A percentile compares a stretch with the other conserved stretches of the same genome.
phyloP scores from a whole-genome alignment of 2,329 filamentous ascomycete genomes.

The Alternaria triticina region DNA sequence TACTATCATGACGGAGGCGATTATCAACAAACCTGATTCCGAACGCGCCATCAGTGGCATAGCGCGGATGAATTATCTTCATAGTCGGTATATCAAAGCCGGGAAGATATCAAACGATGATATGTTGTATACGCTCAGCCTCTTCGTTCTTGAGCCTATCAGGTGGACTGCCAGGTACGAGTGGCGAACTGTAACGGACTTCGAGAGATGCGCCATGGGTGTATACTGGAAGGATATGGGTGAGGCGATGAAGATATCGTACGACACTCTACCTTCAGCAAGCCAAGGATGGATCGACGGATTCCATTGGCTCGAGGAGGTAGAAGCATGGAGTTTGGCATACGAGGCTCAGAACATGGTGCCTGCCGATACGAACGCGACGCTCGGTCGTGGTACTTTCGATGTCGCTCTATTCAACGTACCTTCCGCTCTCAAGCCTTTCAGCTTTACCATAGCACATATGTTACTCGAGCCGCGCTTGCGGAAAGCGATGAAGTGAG shows the following conservation, averaged over 20 bases:
- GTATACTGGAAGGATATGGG: constrained; percentile 72
- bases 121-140: constrained; percentile 68
- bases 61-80: constrained; percentile 69
- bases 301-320: constrained; percentile 60
- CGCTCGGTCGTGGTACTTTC: constrained; percentile 64
- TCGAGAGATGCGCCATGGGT: constrained; percentile 70
- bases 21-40: constrained; percentile 29
- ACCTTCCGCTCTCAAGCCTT: constrained; percentile 53
- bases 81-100: constrained; percentile 62
- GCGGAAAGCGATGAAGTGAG: constrained; percentile 64
- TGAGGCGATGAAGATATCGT: constrained; percentile 70
- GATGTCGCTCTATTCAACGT: constrained; percentile 67
- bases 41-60: constrained; percentile 55
- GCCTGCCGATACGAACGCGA: constrained; percentile 45
- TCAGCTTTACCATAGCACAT: constrained; percentile 58
- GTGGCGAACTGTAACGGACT: constrained; percentile 70
- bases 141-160: constrained; percentile 71
- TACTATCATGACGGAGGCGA: constrained; percentile 43
- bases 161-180: constrained; percentile 70
- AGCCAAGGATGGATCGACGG: constrained; percentile 54
- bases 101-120: constrained; percentile 68
- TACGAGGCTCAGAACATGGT: constrained; percentile 69
- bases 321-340: constrained; percentile 57
- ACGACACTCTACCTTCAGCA: constrained; percentile 52
- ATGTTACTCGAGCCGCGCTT: constrained; percentile 70